Percentiles rank a stretch among this genome's conserved stretches.
These are phyloP conservation scores for Alopecurus myosuroides DNA, from an alignment of 176 grass and related monocot species.

Conservation along the genomic window DNA sequence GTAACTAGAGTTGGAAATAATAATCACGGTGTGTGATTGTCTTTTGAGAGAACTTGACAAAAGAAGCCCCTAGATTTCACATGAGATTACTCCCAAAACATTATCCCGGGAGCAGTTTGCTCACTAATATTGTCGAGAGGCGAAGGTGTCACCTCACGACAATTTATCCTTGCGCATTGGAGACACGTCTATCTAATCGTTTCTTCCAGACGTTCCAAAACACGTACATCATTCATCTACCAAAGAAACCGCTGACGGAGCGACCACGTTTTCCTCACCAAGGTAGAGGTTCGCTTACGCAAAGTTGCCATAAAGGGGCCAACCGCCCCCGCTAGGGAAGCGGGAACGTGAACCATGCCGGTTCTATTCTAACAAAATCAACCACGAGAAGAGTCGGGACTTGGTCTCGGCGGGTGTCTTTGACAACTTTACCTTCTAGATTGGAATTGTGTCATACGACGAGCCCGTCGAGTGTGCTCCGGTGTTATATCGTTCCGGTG, in stretches of 20 bases:
- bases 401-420: background rate
- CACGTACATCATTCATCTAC: background rate
- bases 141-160: background rate
- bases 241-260: background rate
- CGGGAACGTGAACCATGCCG: background rate
- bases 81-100: background rate
- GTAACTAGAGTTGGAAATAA: background rate
- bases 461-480: background rate
- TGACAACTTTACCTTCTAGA: background rate
- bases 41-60: background rate
- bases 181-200: background rate
- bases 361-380: too few relatives aligned
- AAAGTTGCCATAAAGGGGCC: background rate
- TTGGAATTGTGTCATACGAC: background rate
- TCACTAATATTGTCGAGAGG: background rate
- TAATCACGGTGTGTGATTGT: background rate
- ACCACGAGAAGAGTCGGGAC: background rate
- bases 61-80: background rate
- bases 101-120: background rate
- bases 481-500: background rate
- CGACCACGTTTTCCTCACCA: background rate
- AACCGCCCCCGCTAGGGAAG: background rate
- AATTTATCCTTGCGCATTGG: background rate
- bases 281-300: background rate
- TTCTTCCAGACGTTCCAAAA: background rate